A percentile compares a stretch with the other conserved stretches of the same genome.
phyloP scores from a whole-genome alignment of 176 grass and related monocot genomes.

The Otatea glauca region DNA sequence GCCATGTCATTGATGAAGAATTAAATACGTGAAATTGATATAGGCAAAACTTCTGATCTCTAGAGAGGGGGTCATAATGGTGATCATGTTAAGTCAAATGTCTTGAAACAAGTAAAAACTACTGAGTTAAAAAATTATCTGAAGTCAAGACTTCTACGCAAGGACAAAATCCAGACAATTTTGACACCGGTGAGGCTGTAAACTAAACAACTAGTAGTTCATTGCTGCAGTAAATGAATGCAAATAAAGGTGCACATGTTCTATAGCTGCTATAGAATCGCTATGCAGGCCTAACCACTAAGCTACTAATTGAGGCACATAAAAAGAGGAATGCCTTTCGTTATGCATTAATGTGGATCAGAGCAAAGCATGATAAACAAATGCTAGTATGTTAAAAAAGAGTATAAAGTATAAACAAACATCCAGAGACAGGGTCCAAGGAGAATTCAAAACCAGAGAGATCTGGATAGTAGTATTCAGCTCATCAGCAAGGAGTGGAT shows the following conservation, averaged over 20 bases:
- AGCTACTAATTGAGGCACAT: not conserved
- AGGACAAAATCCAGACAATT: not conserved
- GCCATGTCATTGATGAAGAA: not conserved
- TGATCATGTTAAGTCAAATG: not conserved
- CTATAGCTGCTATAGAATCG: not conserved
- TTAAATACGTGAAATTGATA: not conserved
- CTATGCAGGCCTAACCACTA: not conserved
- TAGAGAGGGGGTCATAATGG: not conserved
- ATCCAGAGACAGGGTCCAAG: not conserved
- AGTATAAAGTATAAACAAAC: not conserved
- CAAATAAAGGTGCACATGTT: not conserved
- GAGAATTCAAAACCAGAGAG: not conserved
- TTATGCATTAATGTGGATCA: not conserved
- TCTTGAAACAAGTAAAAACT: not conserved
- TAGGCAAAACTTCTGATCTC: conserved; percentile 8
- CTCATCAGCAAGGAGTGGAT: conserved; percentile 1
- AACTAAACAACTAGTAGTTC: not conserved
- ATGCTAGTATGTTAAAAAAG: not conserved
- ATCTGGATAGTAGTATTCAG: not conserved
- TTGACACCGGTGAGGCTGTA: no score
- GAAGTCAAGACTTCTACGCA: not conserved
- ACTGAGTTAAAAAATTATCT: not conserved
- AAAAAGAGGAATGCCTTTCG: conserved; percentile 1
- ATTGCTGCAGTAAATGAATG: not conserved
- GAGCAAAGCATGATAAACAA: not conserved